Percentiles rank a stretch among this genome's conserved stretches.
These are phyloP conservation scores for Suhomyces terraborum DNA, from an alignment of 1,139 yeast genomes.

Conservation along the genomic window DNA sequence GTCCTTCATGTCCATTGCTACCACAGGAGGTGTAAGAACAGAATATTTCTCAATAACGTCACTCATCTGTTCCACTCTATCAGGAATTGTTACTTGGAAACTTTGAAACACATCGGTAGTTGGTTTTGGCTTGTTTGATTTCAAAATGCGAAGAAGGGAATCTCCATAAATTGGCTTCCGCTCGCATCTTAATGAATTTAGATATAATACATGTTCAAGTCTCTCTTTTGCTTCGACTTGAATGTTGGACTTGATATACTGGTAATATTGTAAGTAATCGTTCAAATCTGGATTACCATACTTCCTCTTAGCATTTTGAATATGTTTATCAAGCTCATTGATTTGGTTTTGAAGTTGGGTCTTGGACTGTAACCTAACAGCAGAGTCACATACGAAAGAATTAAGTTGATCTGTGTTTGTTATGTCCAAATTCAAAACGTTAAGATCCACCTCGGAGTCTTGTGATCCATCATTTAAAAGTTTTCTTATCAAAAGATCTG, in stretches of 20 bases:
- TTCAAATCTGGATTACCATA: slow-evolving; percentile 42
- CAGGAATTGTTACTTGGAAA: slow-evolving; percentile 42
- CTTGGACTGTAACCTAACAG: slow-evolving; percentile 50
- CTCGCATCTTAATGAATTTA: slow-evolving; percentile 65
- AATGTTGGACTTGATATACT: slow-evolving; percentile 52
- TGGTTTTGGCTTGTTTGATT: slow-evolving; percentile 23
- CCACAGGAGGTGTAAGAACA: slow-evolving; percentile 85
- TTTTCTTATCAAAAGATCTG: slow-evolving; percentile 47
- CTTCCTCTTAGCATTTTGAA: slow-evolving; percentile 27
- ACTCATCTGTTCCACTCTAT: slow-evolving; percentile 46
- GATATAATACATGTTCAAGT: slow-evolving; percentile 59
- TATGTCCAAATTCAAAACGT: slow-evolving; percentile 63
- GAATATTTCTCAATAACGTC: slow-evolving; percentile 73
- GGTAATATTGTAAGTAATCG: slow-evolving; percentile 63
- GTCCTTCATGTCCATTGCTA: slow-evolving; percentile 73
- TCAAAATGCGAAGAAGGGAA: slow-evolving; percentile 32
- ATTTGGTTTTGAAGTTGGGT: slow-evolving; percentile 47
- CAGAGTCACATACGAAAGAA: slow-evolving; percentile 51
- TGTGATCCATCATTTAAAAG: slow-evolving; percentile 30
- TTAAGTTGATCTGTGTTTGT: slow-evolving; percentile 50
- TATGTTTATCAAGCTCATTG: slow-evolving; percentile 37
- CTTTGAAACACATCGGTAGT: slow-evolving; percentile 27
- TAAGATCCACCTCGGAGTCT: slow-evolving; percentile 44
- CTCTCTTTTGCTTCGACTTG: slow-evolving; percentile 53
- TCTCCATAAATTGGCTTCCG: slow-evolving; percentile 60